These are phyloP conservation scores for Lentinula boryana DNA, from an alignment of 768 basidiomycete genomes.

Conservation along the genomic window DNA sequence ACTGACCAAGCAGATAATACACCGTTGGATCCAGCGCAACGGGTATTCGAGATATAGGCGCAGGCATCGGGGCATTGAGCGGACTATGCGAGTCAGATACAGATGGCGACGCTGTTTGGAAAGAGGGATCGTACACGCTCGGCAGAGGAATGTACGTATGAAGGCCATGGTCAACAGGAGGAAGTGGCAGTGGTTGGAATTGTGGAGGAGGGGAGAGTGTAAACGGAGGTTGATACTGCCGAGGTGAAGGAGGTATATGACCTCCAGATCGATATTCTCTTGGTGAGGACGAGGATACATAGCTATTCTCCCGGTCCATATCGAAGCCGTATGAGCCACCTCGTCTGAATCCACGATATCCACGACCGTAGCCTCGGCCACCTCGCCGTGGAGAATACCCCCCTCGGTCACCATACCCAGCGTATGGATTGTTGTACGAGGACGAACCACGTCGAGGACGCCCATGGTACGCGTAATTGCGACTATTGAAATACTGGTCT, in stretches of 20 bases:
- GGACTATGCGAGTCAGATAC: not conserved
- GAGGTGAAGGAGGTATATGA: slow-evolving; percentile 13
- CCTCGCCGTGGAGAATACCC: slow-evolving; percentile 4
- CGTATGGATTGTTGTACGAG: slow-evolving; percentile 3
- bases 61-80: slow-evolving; percentile 26
- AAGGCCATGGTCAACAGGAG: not conserved
- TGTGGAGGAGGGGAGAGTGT: slow-evolving; percentile 23
- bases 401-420: slow-evolving; percentile 7
- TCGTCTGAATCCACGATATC: slow-evolving; percentile 10
- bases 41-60: slow-evolving; percentile 36
- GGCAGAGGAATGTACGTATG: slow-evolving; percentile 1
- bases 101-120: not conserved
- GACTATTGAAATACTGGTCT: slow-evolving; percentile 15
- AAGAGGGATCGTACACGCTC: not conserved
- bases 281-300: slow-evolving; percentile 3
- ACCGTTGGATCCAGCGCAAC: slow-evolving; percentile 63
- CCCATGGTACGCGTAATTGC: slow-evolving; percentile 16
- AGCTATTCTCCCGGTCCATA: slow-evolving; percentile 16
- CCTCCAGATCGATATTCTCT: slow-evolving; percentile 1
- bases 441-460: slow-evolving; percentile 12
- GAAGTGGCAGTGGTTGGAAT: slow-evolving; percentile 22
- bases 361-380: slow-evolving; percentile 22
- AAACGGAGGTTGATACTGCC: slow-evolving; percentile 23
- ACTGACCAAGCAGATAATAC: slow-evolving; percentile 69
- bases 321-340: slow-evolving; percentile 26